Evolutionary conservation across 1,284 basidiomycete genomes (phyloP).

Genomic region (Boletus albobrunnescens): DNA sequence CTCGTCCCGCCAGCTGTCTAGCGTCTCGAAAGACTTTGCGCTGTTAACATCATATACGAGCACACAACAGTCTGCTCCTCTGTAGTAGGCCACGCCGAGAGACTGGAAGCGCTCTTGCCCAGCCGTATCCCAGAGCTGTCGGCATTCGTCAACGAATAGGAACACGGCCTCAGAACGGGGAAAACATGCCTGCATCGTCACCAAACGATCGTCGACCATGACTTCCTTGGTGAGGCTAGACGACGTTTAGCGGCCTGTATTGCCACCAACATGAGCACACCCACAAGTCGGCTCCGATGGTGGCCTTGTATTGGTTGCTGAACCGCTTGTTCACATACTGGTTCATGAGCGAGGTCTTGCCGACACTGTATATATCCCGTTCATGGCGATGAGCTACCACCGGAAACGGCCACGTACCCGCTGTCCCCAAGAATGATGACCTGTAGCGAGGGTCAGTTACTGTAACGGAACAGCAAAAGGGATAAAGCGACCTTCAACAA

Average conservation of each 20-base stretch:
- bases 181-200: slow-evolving; percentile 90
- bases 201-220: slow-evolving; percentile 95
- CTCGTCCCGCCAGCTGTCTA: slow-evolving; percentile 97
- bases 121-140: slow-evolving; percentile 96
- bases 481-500: slow-evolving; percentile 78
- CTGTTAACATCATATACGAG: slow-evolving; percentile 99
- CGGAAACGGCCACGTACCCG: slow-evolving; percentile 57
- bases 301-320: slow-evolving; percentile 99
- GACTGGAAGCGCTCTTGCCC: slow-evolving; percentile 99
- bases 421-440: slow-evolving; percentile 98
- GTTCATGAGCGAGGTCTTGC: slow-evolving; percentile 99
- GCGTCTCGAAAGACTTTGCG: slow-evolving; percentile 95
- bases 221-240: slow-evolving; percentile 94
- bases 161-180: not conserved
- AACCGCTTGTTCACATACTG: slow-evolving; percentile 99
- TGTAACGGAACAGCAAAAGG: slow-evolving; percentile 1
- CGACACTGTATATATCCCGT: slow-evolving; percentile 62
- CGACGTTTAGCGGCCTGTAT: slow-evolving; percentile 15
- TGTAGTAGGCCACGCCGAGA: slow-evolving; percentile 97
- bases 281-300: slow-evolving; percentile 88
- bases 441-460: slow-evolving; percentile 41
- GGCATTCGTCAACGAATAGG: slow-evolving; percentile 8
- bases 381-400: slow-evolving; percentile 14
- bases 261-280: slow-evolving; percentile 32
- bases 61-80: slow-evolving; percentile 98